Percentiles rank a stretch among this genome's conserved stretches.
Conservation (phyloP, 148 eudicot species). For the Drosera capensis region DNA sequence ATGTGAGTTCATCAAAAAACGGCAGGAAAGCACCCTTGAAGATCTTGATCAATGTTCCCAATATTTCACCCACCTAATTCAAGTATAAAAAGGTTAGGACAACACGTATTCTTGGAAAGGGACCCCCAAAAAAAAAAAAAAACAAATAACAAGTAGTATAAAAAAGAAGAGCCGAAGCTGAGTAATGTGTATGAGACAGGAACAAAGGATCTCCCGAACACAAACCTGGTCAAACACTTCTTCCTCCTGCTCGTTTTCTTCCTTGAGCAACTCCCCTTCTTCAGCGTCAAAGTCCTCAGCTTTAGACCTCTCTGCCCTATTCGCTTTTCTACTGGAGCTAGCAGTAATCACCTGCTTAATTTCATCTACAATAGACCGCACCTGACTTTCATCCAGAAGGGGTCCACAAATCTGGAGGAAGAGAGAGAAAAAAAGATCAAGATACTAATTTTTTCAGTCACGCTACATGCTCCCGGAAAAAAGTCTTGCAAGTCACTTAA, state of each 20-base stretch:
- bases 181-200: neutral
- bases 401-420: conserved; percentile 66
- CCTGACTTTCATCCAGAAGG: conserved; percentile 78
- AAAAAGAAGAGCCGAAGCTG: neutral
- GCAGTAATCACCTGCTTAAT: conserved; percentile 89
- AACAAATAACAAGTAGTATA: neutral
- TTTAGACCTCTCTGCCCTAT: conserved; percentile 76
- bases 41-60: conserved; percentile 86
- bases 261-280: conserved; percentile 78
- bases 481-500: neutral
- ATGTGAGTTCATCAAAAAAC: conserved; percentile 82
- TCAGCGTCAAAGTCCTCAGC: conserved; percentile 99
- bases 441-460: neutral
- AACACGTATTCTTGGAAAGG: neutral
- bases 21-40: conserved; percentile 84
- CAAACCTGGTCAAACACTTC: conserved; percentile 86
- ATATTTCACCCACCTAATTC: conserved; percentile 71
- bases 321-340: conserved; percentile 77
- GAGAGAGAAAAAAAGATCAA: neutral
- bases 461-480: neutral
- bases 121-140: neutral
- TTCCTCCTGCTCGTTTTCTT: conserved; percentile 95
- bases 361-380: conserved; percentile 79
- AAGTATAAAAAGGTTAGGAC: conserved; percentile 1
- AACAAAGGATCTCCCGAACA: neutral